Percentiles rank a stretch among this genome's conserved stretches.
Conservation (phyloP, 352 stramenopile species). For the Pythium vanterpoolii region DNA sequence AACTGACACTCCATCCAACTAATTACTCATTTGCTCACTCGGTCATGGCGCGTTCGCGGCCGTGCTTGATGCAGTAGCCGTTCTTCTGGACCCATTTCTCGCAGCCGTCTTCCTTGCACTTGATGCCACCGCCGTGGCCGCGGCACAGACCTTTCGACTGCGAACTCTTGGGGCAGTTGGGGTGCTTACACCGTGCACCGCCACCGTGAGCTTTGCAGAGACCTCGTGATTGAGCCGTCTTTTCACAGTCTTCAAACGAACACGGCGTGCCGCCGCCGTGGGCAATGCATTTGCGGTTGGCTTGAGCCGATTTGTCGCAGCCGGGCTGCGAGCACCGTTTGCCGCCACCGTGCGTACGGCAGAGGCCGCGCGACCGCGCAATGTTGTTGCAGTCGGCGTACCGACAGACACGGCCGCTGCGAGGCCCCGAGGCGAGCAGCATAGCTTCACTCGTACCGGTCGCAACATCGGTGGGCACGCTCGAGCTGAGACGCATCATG, state of each 20-base stretch:
- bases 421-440: constrained; percentile 23
- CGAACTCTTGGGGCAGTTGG: constrained; percentile 82
- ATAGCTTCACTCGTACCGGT: constrained; percentile 1
- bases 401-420: constrained; percentile 72
- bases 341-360: constrained; percentile 70
- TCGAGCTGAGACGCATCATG: constrained; percentile 74
- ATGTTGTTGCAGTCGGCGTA: constrained; percentile 87
- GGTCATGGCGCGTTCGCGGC: constrained; percentile 64
- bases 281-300: constrained; percentile 86
- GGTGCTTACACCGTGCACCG: constrained; percentile 79
- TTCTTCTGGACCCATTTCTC: constrained; percentile 90
- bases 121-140: constrained; percentile 80
- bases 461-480: constrained; percentile 34
- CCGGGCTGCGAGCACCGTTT: constrained; percentile 81
- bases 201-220: constrained; percentile 84
- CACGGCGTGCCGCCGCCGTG: constrained; percentile 82
- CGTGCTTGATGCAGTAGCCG: constrained; percentile 88
- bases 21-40: constrained; percentile 27
- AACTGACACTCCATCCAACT: neutral
- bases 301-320: constrained; percentile 87
- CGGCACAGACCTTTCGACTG: constrained; percentile 82
- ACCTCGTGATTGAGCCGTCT: constrained; percentile 81
- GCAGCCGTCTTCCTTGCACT: constrained; percentile 83
- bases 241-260: constrained; percentile 83
- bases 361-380: constrained; percentile 78